Base-by-base conservation (phyloP, 139 green algal genomes). In the Tetradesmus obliquus region DNA sequence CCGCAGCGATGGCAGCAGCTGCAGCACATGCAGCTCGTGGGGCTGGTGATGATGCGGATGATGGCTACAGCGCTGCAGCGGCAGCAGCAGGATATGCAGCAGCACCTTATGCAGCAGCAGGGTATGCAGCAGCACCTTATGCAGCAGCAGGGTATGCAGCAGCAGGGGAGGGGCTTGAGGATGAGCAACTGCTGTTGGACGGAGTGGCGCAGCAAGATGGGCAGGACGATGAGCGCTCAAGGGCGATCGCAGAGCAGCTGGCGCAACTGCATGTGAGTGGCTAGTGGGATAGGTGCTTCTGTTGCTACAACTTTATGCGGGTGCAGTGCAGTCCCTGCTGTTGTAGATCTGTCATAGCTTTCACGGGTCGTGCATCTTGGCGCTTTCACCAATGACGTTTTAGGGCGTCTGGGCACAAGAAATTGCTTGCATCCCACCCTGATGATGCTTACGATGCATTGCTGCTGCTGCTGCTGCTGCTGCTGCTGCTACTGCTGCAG, bases 161-260 rank as follows among this genome's bases (percentile, higher is more conserved):
- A 82, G 74, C 74, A 57, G 79, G 24, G 45, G 15, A 84, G 10
- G n/a, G 24, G 79, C 10, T 54, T 57, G 79, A 4, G 24, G 79
- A 76, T 24, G 66, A 76, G n/a, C 66, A 76, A 9, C 1, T 76
- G 66, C 15, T 76, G 66, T 9, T 24, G 66, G 66, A 76, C 24
- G 66, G 17, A 13, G 66, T 3, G 5, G n/a, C n/a, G 66, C 66
- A 76, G 66, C 15, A 8, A 84, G 72, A 15, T n/a, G 53, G 15
- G 19, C 57, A 84, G 54, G 76, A 76, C 0, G 90, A 89, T 17
- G 79, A 93, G 86, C 88, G 91, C 6, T 93, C 89, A 58, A 80
- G 87, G n/a, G 91, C 91, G 5, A 93, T 95, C 45, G 90, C 87
- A 1, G 87, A 82, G 82, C 93, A 95, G 83, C 87, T 95, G 82